phyloP scores from a whole-genome alignment of 768 basidiomycete species.

The Russula lepida region DNA sequence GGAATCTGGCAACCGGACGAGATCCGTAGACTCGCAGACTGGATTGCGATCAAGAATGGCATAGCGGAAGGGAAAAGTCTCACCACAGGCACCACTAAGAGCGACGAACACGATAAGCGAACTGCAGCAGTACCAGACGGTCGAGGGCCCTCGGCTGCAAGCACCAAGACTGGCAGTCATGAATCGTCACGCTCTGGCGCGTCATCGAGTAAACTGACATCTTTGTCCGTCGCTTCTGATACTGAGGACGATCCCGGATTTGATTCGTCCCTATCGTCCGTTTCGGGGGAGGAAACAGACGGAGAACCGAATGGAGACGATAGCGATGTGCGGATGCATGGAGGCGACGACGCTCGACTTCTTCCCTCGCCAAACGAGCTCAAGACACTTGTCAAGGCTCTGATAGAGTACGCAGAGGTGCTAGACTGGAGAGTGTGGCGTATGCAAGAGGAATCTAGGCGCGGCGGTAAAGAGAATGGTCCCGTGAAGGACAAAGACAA shows the following conservation, averaged over 20 bases:
- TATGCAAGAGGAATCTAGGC: slow-evolving; percentile 25
- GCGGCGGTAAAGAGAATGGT: slow-evolving; percentile 2
- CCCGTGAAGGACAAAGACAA: slow-evolving; percentile 11
- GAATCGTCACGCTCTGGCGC: not conserved
- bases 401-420: slow-evolving; percentile 53
- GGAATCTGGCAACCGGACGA: slow-evolving; percentile 60
- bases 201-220: slow-evolving; percentile 4
- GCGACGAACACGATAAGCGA: not conserved
- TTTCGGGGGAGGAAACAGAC: slow-evolving; percentile 20
- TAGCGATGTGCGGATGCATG: slow-evolving; percentile 7
- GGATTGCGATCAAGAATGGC: slow-evolving; percentile 47
- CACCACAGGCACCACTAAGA: not conserved
- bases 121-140: not conserved
- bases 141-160: not conserved
- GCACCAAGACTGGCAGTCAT: not conserved
- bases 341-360: slow-evolving; percentile 12
- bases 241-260: not conserved
- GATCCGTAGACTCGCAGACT: slow-evolving; percentile 55
- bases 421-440: slow-evolving; percentile 48
- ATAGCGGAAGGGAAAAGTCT: slow-evolving; percentile 29
- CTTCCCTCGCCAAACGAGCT: slow-evolving; percentile 30
- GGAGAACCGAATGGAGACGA: slow-evolving; percentile 13
- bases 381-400: slow-evolving; percentile 39
- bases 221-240: slow-evolving; percentile 6
- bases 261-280: slow-evolving; percentile 12